phyloP scores from a whole-genome alignment of 23 red algal genomes.

The Gracilaria caudata region DNA sequence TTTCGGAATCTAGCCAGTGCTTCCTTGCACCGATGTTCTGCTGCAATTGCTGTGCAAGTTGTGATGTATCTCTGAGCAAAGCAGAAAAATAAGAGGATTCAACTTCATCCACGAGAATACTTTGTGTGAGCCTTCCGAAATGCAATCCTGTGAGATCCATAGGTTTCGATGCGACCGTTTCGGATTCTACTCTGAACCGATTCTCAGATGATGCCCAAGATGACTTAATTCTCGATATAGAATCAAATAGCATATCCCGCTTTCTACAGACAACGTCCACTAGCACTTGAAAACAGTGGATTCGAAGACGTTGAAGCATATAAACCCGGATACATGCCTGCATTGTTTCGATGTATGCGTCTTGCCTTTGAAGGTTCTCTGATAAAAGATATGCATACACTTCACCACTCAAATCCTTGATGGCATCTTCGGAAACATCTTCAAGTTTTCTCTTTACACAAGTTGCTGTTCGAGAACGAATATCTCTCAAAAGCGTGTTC shows the following conservation, averaged over 20 bases:
- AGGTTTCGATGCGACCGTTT: neutral
- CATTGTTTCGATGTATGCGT: slow-evolving; percentile 20
- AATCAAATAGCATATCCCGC: slow-evolving; percentile 26
- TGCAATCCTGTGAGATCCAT: neutral
- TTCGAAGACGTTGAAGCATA: slow-evolving; percentile 31
- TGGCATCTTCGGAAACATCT: slow-evolving; percentile 30
- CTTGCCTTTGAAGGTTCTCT: slow-evolving; percentile 20
- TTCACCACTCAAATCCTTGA: slow-evolving; percentile 10
- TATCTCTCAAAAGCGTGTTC: slow-evolving; percentile 8
- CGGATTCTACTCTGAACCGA: neutral
- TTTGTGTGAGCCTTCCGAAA: neutral
- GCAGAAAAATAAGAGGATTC: slow-evolving; percentile 10
- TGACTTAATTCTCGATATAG: neutral
- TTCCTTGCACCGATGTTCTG: slow-evolving; percentile 10
- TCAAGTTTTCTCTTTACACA: slow-evolving; percentile 22
- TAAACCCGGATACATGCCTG: slow-evolving; percentile 25
- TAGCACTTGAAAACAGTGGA: slow-evolving; percentile 32
- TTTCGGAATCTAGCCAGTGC: slow-evolving; percentile 5
- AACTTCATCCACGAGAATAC: neutral
- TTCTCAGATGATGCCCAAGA: neutral
- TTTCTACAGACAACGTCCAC: neutral
- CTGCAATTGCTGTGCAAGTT: neutral
- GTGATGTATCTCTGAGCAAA: neutral
- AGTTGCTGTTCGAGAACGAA: slow-evolving; percentile 31
- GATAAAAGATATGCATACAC: slow-evolving; percentile 17